These are phyloP conservation scores for Fraxinus greggii DNA, from an alignment of 305 asterid species.

Conservation along the genomic window DNA sequence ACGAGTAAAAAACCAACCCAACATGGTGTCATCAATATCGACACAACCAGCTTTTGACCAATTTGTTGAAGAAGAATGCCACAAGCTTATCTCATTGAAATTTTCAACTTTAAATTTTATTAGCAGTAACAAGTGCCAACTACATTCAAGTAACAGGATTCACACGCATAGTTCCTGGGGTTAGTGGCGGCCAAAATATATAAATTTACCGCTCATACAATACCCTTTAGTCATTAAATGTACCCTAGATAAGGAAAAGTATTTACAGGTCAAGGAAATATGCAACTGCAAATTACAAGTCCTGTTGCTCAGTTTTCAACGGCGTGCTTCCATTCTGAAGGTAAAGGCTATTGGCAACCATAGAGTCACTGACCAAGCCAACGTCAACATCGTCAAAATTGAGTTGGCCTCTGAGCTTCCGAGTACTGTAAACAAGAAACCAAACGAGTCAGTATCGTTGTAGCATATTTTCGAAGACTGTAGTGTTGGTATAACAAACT, in stretches of 20 bases:
- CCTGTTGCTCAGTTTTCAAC: conserved; percentile 74
- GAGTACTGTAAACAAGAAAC: conserved; percentile 41
- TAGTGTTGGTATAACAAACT: background rate
- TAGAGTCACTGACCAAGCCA: conserved; percentile 86
- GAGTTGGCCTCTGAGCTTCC: conserved; percentile 73
- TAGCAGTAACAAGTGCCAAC: background rate
- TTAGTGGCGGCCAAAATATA: conserved; percentile 39
- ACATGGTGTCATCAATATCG: background rate
- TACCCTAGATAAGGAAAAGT: conserved; percentile 10
- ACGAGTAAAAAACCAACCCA: background rate
- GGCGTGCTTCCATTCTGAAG: conserved; percentile 53
- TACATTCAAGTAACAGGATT: background rate
- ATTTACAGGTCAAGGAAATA: conserved; percentile 43
- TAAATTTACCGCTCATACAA: conserved; percentile 36
- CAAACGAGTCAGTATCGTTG: background rate
- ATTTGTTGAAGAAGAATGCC: background rate
- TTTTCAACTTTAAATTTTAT: conserved; percentile 1
- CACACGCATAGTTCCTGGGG: conserved; percentile 12
- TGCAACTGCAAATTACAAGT: conserved; percentile 31
- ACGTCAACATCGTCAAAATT: conserved; percentile 79
- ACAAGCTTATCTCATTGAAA: background rate
- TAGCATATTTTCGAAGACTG: background rate
- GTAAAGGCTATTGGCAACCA: conserved; percentile 56
- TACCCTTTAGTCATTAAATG: conserved; percentile 28
- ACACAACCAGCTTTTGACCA: background rate